These are phyloP conservation scores for Chaetomium tenue DNA, from an alignment of 495 filamentous ascomycete genomes.

Conservation along the genomic window DNA sequence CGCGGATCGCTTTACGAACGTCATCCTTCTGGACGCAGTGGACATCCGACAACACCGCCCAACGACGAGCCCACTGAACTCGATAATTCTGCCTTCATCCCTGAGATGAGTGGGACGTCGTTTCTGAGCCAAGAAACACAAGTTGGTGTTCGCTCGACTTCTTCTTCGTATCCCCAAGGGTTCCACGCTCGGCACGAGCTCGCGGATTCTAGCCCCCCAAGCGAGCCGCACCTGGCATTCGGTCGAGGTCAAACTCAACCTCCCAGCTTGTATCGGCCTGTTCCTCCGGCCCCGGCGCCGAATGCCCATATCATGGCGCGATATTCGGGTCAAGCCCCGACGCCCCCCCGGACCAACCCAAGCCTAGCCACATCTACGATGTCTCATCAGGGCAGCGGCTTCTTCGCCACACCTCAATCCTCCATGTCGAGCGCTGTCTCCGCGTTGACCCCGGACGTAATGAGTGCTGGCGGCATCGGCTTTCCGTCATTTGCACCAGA, in stretches of 20 bases:
- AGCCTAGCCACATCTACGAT: background rate
- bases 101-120: background rate
- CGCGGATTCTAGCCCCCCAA: too few relatives aligned
- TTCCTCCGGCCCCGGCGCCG: background rate
- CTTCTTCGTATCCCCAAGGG: background rate
- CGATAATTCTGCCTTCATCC: background rate
- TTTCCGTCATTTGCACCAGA: background rate
- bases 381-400: background rate
- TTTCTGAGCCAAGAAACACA: too few relatives aligned
- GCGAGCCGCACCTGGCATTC: background rate
- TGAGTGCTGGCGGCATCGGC: background rate
- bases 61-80: too few relatives aligned
- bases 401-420: background rate
- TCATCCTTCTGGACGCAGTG: too few relatives aligned
- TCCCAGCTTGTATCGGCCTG: background rate
- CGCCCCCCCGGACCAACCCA: background rate
- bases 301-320: background rate
- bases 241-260: background rate
- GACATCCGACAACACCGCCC: too few relatives aligned
- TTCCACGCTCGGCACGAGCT: background rate
- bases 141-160: too few relatives aligned
- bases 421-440: background rate
- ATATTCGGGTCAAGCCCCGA: background rate
- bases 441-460: background rate
- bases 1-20: background rate